Evolutionary conservation across 2,329 filamentous ascomycete genomes (phyloP).

Genomic region (Chaetomiaceae sp.): DNA sequence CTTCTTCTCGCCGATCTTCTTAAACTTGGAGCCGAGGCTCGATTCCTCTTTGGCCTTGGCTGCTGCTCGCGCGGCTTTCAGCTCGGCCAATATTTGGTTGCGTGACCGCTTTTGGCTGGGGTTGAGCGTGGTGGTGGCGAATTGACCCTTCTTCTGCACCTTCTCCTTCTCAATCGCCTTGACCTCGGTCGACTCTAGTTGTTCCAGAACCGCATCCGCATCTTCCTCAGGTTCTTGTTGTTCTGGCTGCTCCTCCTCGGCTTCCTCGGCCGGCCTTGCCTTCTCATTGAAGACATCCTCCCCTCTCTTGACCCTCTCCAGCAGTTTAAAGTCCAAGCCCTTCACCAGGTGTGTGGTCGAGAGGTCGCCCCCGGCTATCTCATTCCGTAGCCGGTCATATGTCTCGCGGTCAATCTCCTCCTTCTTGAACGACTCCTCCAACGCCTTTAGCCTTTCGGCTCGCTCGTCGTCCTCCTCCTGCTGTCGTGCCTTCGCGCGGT

Average conservation of each 20-base stretch:
- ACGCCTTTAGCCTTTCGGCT: conserved; percentile 64
- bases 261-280: conserved; percentile 27
- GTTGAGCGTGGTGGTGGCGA: conserved; percentile 46
- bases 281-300: conserved; percentile 58
- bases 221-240: conserved; percentile 33
- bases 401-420: conserved; percentile 77
- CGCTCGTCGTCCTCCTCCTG: conserved; percentile 50
- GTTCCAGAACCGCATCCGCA: conserved; percentile 64
- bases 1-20: conserved; percentile 57
- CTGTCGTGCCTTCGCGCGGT: conserved; percentile 66
- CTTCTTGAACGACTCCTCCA: conserved; percentile 78
- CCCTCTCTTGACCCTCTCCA: conserved; percentile 64
- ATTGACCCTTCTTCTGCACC: conserved; percentile 56
- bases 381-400: conserved; percentile 68
- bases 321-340: conserved; percentile 79
- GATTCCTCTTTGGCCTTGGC: conserved; percentile 52
- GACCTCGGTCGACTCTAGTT: conserved; percentile 52
- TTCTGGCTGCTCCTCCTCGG: conserved; percentile 53
- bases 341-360: conserved; percentile 83
- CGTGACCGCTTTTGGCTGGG: conserved; percentile 59
- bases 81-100: conserved; percentile 62
- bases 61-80: conserved; percentile 61
- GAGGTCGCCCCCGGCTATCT: conserved; percentile 80
- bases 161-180: conserved; percentile 49
- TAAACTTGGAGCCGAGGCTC: conserved; percentile 56